Conservation (phyloP, 2,329 filamentous ascomycete species). For the Stachybotrys echinatus region DNA sequence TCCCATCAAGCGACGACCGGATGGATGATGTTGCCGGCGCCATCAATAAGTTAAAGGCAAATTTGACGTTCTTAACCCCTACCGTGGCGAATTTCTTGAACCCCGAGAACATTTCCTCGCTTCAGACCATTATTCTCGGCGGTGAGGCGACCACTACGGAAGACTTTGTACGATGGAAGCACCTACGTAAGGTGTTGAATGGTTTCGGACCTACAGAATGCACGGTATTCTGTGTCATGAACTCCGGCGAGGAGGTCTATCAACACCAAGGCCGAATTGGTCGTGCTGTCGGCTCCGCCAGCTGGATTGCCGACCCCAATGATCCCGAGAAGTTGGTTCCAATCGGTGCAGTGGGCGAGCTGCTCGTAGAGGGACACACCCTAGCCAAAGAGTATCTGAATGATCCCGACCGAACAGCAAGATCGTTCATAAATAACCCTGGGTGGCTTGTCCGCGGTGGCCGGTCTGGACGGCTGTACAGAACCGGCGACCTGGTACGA, state of each 20-base stretch:
- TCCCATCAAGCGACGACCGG: constrained; percentile 3
- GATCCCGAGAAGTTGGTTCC: constrained; percentile 15
- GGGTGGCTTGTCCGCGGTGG: constrained; percentile 20
- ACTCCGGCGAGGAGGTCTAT: neutral
- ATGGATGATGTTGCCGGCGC: neutral
- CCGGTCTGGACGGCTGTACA: too few relatives aligned
- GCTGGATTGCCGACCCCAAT: constrained; percentile 17
- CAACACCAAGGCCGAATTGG: constrained; percentile 1
- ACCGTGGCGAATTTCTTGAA: constrained; percentile 4
- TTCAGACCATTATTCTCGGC: constrained; percentile 6
- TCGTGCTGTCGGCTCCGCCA: neutral
- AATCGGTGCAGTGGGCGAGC: constrained; percentile 33
- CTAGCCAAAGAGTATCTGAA: constrained; percentile 46
- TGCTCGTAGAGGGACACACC: constrained; percentile 37
- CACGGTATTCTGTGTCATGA: constrained; percentile 2
- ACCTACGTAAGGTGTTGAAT: constrained; percentile 1
- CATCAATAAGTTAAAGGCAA: constrained; percentile 2
- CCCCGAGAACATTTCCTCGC: neutral
- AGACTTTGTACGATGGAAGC: constrained; percentile 3
- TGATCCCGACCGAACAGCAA: constrained; percentile 20
- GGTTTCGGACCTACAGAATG: constrained; percentile 8
- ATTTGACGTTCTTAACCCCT: constrained; percentile 4
- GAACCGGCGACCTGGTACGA: constrained; percentile 39
- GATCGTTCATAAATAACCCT: constrained; percentile 25
- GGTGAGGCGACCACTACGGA: constrained; percentile 4